Evolutionary conservation across 2,329 filamentous ascomycete genomes (phyloP).

Genomic region (Cylindrodendrum hubeiense): DNA sequence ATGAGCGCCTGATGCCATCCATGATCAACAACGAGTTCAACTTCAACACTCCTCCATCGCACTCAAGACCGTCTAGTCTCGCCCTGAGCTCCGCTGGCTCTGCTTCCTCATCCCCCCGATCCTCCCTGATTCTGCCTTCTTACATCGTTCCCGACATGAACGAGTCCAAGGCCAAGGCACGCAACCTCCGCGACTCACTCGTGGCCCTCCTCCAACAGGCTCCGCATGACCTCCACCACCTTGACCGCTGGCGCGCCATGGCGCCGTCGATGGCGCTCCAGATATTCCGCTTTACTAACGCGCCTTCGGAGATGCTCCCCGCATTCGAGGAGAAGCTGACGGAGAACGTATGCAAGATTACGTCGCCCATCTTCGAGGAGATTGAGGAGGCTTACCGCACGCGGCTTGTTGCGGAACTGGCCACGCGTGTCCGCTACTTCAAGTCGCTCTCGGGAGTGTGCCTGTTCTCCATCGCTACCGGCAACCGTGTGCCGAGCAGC

Average conservation of each 20-base stretch:
- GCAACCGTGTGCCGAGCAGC: slow-evolving; percentile 58
- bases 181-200: slow-evolving; percentile 65
- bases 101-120: slow-evolving; percentile 64
- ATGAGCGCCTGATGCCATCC: slow-evolving; percentile 39
- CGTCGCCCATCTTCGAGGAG: slow-evolving; percentile 59
- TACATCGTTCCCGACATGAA: slow-evolving; percentile 53
- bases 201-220: slow-evolving; percentile 68
- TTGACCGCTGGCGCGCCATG: slow-evolving; percentile 65
- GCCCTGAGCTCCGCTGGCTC: slow-evolving; percentile 64
- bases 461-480: slow-evolving; percentile 68
- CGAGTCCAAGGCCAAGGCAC: slow-evolving; percentile 59
- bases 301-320: slow-evolving; percentile 60
- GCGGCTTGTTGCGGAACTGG: slow-evolving; percentile 63
- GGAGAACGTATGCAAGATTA: slow-evolving; percentile 57
- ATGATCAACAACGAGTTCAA: slow-evolving; percentile 57
- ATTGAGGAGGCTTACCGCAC: slow-evolving; percentile 63
- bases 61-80: slow-evolving; percentile 64
- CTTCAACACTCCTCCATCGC: slow-evolving; percentile 60
- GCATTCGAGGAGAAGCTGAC: slow-evolving; percentile 64
- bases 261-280: slow-evolving; percentile 67
- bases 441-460: slow-evolving; percentile 64
- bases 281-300: slow-evolving; percentile 69
- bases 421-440: slow-evolving; percentile 64
- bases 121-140: slow-evolving; percentile 55
- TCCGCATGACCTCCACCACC: slow-evolving; percentile 54